Conservation (phyloP, 2,329 filamentous ascomycete species). For the Biscogniauxia marginata region DNA sequence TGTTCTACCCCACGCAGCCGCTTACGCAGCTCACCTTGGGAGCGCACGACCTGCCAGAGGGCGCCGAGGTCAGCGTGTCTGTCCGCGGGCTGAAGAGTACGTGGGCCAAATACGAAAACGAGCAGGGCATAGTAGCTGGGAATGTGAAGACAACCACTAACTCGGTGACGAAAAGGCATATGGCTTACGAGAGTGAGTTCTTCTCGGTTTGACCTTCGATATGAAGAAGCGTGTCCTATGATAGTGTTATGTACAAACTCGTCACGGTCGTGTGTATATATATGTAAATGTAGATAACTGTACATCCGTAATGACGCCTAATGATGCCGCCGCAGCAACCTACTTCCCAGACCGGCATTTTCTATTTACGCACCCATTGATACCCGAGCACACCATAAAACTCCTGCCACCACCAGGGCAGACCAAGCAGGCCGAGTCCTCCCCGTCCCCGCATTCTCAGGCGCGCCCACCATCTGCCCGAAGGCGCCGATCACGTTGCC, state of each 20-base stretch:
- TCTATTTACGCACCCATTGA: no score
- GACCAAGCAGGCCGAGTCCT: not conserved
- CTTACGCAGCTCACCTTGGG: slow-evolving; percentile 38
- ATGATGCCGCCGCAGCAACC: no score
- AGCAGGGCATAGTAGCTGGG: slow-evolving; percentile 25
- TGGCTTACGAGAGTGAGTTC: slow-evolving; percentile 18
- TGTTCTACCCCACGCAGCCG: slow-evolving; percentile 48
- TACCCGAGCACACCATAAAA: no score
- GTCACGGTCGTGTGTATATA: not conserved
- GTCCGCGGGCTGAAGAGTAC: slow-evolving; percentile 39
- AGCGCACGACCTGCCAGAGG: slow-evolving; percentile 35
- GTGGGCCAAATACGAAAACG: slow-evolving; percentile 32
- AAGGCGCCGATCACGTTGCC: slow-evolving; percentile 62
- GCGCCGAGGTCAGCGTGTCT: slow-evolving; percentile 35
- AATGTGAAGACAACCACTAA: slow-evolving; percentile 19
- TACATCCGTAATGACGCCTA: slow-evolving; percentile 1
- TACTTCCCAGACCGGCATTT: no score
- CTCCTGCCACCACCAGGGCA: slow-evolving; percentile 3
- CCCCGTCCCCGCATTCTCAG: slow-evolving; percentile 1
- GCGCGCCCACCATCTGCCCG: slow-evolving; percentile 41
- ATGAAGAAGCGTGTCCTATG: not conserved
- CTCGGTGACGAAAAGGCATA: slow-evolving; percentile 13
- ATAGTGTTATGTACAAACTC: not conserved
- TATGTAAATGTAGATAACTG: not conserved
- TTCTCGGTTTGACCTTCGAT: no score